Evolutionary conservation across 805 yeast species (phyloP), one percentile per base, ranked within the genome.

Genomic region (Ogataea paraovalis): DNA sequence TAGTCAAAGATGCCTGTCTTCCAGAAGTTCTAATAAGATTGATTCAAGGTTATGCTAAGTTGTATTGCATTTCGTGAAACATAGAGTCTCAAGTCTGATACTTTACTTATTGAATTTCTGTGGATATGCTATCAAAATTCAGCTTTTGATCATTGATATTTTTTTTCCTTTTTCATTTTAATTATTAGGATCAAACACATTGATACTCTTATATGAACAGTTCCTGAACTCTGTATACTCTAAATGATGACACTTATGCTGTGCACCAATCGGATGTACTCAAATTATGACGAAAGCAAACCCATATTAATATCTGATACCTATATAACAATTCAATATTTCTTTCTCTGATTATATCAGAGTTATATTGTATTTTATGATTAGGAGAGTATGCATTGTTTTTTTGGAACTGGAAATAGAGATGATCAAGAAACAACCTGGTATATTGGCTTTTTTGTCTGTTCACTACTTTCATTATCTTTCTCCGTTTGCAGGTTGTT

Each of bases 261-360:
- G 68, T 64, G 68, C 68, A 64, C 68, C 68, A 64, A 61, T 59
- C 68, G 66, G 68, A 64, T 55, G 63, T 61, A 59, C 64, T 62
- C 63, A 48, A 52, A 48, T 42, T 45, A 58, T 63, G 68, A 64
- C 67, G 63, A 62, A 51, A 49, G 43, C 57, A 54, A 50, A 57
- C 62, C 62, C 58, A 50, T 45, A 39, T 39, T 39, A 34, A n/a
- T 5, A 5, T 39, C 41, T 39, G 41, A 39, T 16, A 22, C 41
- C 41, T 34, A 16, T 34, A 16, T 16, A 6, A 16, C 38, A 34
- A 7, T 18, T 30, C n/a, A 30, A 25, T 25, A 25, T 25, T 7
- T 25, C 10, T 25, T 25, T 14, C 34, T 14, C 16, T 8, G 10
- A 32, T 16, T 20, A 13, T 18, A 3, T 34, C 20, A 34, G 19